Evolutionary conservation across 768 basidiomycete genomes (phyloP).

Genomic region (Boletellus sp.): DNA sequence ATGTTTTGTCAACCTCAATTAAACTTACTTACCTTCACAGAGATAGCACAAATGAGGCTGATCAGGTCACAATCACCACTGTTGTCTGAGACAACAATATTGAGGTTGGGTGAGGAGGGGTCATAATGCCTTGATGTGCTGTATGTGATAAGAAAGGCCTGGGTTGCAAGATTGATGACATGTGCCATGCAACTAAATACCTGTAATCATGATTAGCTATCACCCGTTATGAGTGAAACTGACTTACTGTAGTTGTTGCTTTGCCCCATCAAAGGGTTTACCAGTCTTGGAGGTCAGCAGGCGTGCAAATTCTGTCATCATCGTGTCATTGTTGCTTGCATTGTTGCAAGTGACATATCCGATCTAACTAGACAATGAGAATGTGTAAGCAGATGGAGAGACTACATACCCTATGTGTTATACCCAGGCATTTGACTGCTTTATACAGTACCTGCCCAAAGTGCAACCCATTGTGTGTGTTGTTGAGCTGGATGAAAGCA

Average conservation of each 20-base stretch:
- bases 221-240: not conserved
- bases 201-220: not conserved
- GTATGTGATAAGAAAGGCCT: too few relatives aligned
- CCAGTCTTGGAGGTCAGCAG: slow-evolving; percentile 14
- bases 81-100: not conserved
- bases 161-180: not conserved
- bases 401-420: too few relatives aligned
- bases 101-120: not conserved
- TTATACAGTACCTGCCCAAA: slow-evolving; percentile 22
- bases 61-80: not conserved
- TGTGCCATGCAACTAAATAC: slow-evolving; percentile 7
- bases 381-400: too few relatives aligned
- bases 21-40: slow-evolving; percentile 2
- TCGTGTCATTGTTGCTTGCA: slow-evolving; percentile 6
- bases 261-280: not conserved
- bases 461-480: slow-evolving; percentile 32
- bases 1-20: not conserved
- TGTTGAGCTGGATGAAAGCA: slow-evolving; percentile 36
- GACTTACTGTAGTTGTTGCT: not conserved
- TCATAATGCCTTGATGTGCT: too few relatives aligned
- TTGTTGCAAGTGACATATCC: too few relatives aligned
- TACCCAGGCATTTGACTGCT: too few relatives aligned
- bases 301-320: not conserved
- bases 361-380: too few relatives aligned
- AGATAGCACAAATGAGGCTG: slow-evolving; percentile 2